Evolutionary conservation across 371 early-diverging fungal genomes (phyloP).

Genomic region (Lichtheimia ramosa): DNA sequence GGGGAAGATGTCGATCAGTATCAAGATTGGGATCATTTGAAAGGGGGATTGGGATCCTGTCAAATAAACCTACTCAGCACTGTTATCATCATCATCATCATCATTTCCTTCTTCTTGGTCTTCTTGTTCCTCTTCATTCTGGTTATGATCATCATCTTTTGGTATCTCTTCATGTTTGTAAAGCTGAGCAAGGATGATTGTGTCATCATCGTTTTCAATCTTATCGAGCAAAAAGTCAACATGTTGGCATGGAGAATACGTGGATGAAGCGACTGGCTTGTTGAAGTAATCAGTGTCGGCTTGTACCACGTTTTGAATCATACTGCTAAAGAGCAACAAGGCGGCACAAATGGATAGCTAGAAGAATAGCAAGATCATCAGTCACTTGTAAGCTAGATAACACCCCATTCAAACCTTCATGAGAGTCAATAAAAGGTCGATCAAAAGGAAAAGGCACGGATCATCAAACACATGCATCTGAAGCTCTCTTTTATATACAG

Average conservation of each 20-base stretch:
- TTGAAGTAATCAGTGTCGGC: constrained; percentile 22
- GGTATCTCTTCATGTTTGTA: constrained; percentile 10
- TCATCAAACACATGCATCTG: no score
- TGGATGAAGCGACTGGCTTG: constrained; percentile 6
- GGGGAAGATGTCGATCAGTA: background rate
- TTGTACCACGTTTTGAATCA: no score
- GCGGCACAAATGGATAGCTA: background rate
- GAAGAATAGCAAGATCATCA: no score
- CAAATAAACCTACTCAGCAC: background rate
- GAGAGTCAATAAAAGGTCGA: no score
- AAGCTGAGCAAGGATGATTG: constrained; percentile 14
- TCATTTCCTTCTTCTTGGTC: background rate
- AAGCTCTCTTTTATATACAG: no score
- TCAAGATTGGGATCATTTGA: background rate
- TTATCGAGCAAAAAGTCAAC: constrained; percentile 18
- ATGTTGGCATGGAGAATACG: constrained; percentile 2
- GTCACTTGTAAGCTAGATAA: no score
- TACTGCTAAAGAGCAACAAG: background rate
- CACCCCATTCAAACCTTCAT: no score
- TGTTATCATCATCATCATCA: constrained; percentile 5
- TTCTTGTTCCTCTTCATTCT: constrained; percentile 4
- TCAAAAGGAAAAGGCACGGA: no score
- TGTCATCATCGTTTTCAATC: constrained; percentile 15
- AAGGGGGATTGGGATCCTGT: background rate
- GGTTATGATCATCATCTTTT: no score